Base-by-base conservation (phyloP, 805 yeast species). In the Kluyveromyces lactis region DNA sequence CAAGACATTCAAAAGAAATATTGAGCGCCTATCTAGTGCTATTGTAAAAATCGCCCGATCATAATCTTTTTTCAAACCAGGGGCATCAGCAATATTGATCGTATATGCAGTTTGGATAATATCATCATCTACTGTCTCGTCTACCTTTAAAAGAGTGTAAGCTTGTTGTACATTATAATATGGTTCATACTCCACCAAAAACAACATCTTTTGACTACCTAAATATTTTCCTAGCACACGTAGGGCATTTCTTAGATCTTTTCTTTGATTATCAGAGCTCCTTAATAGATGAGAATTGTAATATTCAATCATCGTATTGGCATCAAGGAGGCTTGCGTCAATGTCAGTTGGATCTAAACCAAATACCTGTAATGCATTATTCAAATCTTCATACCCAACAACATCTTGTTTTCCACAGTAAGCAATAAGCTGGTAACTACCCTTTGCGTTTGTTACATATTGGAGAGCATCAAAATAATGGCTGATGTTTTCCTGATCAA, bases 31-130 rank as follows among this genome's bases (percentile, higher is more conserved):
- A 17, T 64, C 55, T 0, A 72, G 55, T 0, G 86, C 89, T 26
- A 84, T 67, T 0, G 87, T 72, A 18, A 77, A 62, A 32, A 84
- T 60, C 1, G 87, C 77, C 42, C 80, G 68, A 34, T 75, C 71
- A 39, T 36, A 53, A 43, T 24, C 73, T 46, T 28, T 61, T 65
- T 38, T 71, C 52, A 39, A 42, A 1, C 69, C 66, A 1, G 66
- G 67, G 1, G 61, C 50, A 41, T 84, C 94, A 31, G 73, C 73
- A 2, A 70, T 52, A 43, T 78, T 77, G 31, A 81, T 67, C 42
- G 81, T 79, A 51, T 75, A 83, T 0, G 94, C 89, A 1, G 94
- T 81, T 21, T 77, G 68, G 2, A 86, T 73, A 32, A 83, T 76
- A 45, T 84, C 92, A 52, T 80, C 85, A 42, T 74, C 81, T 11